Evolutionary conservation across 192 early-diverging fungal species (phyloP).

Genomic region (Powellomyces hirtus): DNA sequence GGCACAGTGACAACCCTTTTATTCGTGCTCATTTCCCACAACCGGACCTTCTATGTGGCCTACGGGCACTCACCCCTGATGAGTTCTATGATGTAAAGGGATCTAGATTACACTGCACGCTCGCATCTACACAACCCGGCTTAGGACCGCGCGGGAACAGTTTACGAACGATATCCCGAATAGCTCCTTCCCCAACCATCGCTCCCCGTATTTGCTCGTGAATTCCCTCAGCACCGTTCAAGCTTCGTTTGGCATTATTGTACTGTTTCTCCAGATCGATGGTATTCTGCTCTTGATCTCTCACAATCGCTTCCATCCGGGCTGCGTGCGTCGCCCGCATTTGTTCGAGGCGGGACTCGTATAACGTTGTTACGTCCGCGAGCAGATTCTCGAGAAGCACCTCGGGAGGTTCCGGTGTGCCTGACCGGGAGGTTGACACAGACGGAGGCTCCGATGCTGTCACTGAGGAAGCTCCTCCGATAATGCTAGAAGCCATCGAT

Average conservation of each 20-base stretch:
- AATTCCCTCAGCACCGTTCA: not conserved
- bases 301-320: not conserved
- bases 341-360: not conserved
- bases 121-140: not conserved
- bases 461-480: no score
- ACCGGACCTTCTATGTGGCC: no score
- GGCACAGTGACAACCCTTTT: no score
- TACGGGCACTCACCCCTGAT: no score
- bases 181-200: not conserved
- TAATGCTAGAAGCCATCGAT: no score
- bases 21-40: no score
- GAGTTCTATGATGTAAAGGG: no score
- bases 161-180: not conserved
- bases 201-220: not conserved
- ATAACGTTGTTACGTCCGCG: not conserved
- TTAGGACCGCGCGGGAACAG: not conserved
- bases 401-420: not conserved
- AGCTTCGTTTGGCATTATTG: not conserved
- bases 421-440: not conserved
- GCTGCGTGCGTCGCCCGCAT: not conserved
- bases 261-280: constrained; percentile 1
- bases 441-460: not conserved
- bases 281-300: not conserved
- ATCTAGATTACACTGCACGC: not conserved
- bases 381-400: not conserved